A percentile compares a stretch with the other conserved stretches of the same genome.
These are phyloP conservation scores for Peterozyma xylosa DNA, from an alignment of 805 yeast genomes.

Conservation along the genomic window DNA sequence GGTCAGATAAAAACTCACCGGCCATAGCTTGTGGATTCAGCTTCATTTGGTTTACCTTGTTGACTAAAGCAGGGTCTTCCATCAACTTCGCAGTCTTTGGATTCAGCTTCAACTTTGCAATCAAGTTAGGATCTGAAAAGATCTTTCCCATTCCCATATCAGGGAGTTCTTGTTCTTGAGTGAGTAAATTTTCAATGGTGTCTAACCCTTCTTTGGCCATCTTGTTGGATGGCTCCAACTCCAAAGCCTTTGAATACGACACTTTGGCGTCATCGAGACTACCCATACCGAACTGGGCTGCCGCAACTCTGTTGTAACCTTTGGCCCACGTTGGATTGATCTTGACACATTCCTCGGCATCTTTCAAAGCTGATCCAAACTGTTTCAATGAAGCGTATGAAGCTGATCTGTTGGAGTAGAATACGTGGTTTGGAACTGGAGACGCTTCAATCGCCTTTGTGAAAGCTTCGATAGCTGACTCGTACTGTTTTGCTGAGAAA, in stretches of 20 bases:
- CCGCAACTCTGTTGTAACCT: slow-evolving; percentile 89
- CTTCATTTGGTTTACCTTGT: slow-evolving; percentile 54
- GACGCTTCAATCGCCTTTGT: slow-evolving; percentile 84
- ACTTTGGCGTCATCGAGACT: slow-evolving; percentile 66
- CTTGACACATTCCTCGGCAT: slow-evolving; percentile 78
- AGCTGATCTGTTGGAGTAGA: slow-evolving; percentile 92
- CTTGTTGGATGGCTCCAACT: slow-evolving; percentile 71
- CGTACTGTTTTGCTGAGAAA: slow-evolving; percentile 80
- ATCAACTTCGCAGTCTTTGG: slow-evolving; percentile 84
- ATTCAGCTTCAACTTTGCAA: slow-evolving; percentile 66
- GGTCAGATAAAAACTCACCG: slow-evolving; percentile 67
- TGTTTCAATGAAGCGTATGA: slow-evolving; percentile 74
- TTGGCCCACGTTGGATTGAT: slow-evolving; percentile 90
- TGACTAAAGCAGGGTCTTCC: slow-evolving; percentile 81
- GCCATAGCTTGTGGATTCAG: slow-evolving; percentile 71
- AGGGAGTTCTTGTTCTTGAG: slow-evolving; percentile 33
- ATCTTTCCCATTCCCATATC: slow-evolving; percentile 73
- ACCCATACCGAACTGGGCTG: slow-evolving; percentile 87
- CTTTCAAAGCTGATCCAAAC: slow-evolving; percentile 68
- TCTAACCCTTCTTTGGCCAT: slow-evolving; percentile 81
- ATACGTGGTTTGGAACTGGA: slow-evolving; percentile 79
- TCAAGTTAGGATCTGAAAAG: slow-evolving; percentile 73
- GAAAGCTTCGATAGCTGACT: slow-evolving; percentile 72
- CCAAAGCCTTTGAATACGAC: slow-evolving; percentile 71
- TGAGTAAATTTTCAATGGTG: slow-evolving; percentile 57